Percentiles rank a stretch among this genome's conserved stretches.
Conservation (phyloP, 306 rosid species). For the Vigna radiata region DNA sequence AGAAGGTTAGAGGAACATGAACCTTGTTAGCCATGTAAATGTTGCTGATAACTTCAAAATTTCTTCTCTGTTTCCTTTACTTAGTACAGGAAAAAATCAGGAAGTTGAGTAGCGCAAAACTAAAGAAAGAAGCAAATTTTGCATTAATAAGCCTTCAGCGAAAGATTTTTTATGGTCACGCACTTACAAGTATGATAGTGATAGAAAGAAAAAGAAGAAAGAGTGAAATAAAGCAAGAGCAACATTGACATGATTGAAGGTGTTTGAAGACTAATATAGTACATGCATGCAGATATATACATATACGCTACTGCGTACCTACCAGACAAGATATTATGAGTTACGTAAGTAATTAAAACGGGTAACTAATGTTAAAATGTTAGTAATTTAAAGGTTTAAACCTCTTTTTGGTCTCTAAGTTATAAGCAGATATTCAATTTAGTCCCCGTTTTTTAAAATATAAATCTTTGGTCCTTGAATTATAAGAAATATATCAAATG, state of each 20-base stretch:
- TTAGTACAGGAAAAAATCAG: slow-evolving; percentile 13
- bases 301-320: not conserved
- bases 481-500: too few species aligned
- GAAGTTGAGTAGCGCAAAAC: not conserved
- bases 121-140: slow-evolving; percentile 6
- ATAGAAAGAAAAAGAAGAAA: not conserved
- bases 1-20: not conserved
- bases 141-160: slow-evolving; percentile 16
- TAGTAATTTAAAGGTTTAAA: too few species aligned
- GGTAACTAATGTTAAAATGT: too few species aligned
- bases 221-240: not conserved
- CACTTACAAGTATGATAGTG: not conserved
- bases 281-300: not conserved
- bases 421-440: too few species aligned
- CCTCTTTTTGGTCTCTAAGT: too few species aligned
- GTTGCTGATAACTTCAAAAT: slow-evolving; percentile 4
- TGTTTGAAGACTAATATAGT: not conserved
- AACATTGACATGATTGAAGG: not conserved
- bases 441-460: too few species aligned
- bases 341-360: too few species aligned
- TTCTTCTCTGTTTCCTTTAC: not conserved
- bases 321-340: too few species aligned
- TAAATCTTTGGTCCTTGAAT: too few species aligned
- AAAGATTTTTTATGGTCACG: not conserved
- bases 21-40: not conserved